Evolutionary conservation across 352 stramenopile species (phyloP).

Genomic region (Phytophthora palmivora): DNA sequence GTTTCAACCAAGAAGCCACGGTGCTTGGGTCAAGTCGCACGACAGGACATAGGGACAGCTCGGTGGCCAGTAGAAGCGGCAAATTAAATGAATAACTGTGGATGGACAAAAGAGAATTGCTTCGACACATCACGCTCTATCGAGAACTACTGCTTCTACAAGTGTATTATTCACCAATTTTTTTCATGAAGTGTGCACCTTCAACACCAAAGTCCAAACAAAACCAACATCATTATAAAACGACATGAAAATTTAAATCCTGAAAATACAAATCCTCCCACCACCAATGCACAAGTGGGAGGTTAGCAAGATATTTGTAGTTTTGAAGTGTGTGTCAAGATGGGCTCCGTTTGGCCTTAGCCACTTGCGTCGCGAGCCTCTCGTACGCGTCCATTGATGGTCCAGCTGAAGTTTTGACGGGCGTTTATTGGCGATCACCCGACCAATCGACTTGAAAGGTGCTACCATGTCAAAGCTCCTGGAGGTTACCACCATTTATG

Average conservation of each 20-base stretch:
- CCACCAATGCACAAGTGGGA: no score
- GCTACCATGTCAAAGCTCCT: conserved; percentile 6
- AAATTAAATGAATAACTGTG: conserved; percentile 10
- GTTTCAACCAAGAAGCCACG: not conserved
- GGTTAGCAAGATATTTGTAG: no score
- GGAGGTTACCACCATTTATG: conserved; percentile 6
- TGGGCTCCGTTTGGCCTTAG: conserved; percentile 7
- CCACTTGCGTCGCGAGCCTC: conserved; percentile 9
- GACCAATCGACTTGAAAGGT: conserved; percentile 3
- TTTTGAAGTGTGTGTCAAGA: no score
- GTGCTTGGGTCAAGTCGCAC: conserved; percentile 10
- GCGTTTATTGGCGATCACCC: conserved; percentile 17
- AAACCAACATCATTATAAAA: no score
- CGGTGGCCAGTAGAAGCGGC: conserved; percentile 15
- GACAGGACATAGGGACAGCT: conserved; percentile 14
- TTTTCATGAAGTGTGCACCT: no score
- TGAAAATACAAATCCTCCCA: no score
- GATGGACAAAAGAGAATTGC: conserved; percentile 3
- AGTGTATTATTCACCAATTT: no score
- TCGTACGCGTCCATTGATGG: conserved; percentile 10
- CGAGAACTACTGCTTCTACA: no score
- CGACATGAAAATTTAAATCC: no score
- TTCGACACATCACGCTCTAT: not conserved
- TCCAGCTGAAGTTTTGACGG: conserved; percentile 11
- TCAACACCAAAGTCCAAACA: no score